Evolutionary conservation across 208 protist species (phyloP).

Genomic region (Crithidia fasciculata): DNA sequence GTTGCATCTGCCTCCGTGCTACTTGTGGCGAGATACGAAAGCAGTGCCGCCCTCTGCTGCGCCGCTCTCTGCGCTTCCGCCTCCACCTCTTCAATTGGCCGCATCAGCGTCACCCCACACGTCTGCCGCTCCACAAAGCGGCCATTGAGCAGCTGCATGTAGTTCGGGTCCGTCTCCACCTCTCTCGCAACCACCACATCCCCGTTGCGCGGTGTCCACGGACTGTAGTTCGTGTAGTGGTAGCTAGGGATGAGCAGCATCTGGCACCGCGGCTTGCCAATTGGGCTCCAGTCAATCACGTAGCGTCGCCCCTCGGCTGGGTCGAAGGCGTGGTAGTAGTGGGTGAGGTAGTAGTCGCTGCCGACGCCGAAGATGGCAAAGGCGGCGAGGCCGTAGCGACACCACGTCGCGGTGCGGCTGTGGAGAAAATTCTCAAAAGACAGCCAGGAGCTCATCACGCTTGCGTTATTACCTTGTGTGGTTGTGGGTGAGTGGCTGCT

Average conservation of each 20-base stretch:
- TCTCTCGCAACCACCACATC: conserved; percentile 80
- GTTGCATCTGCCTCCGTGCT: too few relatives aligned
- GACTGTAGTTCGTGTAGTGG: conserved; percentile 85
- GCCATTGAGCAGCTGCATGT: conserved; percentile 82
- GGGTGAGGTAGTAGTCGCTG: conserved; percentile 86
- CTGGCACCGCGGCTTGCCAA: conserved; percentile 69
- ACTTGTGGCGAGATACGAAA: conserved; percentile 2
- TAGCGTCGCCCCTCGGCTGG: conserved; percentile 60
- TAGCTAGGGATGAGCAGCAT: conserved; percentile 82
- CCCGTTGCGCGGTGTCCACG: conserved; percentile 86
- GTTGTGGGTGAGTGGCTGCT: too few relatives aligned
- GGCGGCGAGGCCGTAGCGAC: conserved; percentile 59
- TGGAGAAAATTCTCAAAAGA: conserved; percentile 75
- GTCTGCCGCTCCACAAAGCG: conserved; percentile 83
- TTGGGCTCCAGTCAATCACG: conserved; percentile 81
- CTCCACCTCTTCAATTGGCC: conserved; percentile 60
- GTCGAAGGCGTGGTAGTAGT: conserved; percentile 84
- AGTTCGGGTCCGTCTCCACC: conserved; percentile 69
- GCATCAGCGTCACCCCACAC: conserved; percentile 73
- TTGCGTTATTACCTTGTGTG: conserved; percentile 5
- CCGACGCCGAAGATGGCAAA: conserved; percentile 68
- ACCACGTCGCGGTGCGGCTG: conserved; percentile 62
- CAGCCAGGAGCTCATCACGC: conserved; percentile 82
- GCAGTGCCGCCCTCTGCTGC: conserved; percentile 18
- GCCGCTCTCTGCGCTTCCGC: conserved; percentile 16